phyloP scores from a whole-genome alignment of 2,329 filamentous ascomycete genomes.

The Ceratocystis cubensis region DNA sequence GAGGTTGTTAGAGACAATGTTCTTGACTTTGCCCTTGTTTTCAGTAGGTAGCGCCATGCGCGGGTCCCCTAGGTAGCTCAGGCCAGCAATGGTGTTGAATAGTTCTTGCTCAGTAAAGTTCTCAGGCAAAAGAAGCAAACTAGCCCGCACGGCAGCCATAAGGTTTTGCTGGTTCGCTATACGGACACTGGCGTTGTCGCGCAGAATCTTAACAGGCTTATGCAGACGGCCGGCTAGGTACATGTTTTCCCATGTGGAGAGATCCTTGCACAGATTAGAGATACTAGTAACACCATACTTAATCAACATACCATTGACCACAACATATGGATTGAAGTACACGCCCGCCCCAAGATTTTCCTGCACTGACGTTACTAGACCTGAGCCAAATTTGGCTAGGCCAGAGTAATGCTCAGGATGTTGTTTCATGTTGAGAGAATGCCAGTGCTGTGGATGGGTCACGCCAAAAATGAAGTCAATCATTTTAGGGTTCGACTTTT shows the following conservation, averaged over 20 bases:
- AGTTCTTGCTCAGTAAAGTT: slow-evolving; percentile 77
- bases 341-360: slow-evolving; percentile 83
- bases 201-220: slow-evolving; percentile 94
- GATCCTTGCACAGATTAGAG: slow-evolving; percentile 73
- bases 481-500: slow-evolving; percentile 84
- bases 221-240: slow-evolving; percentile 95
- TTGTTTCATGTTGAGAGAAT: slow-evolving; percentile 79
- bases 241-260: slow-evolving; percentile 83
- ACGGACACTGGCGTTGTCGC: slow-evolving; percentile 82
- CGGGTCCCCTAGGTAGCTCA: slow-evolving; percentile 93
- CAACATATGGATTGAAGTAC: slow-evolving; percentile 95
- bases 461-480: slow-evolving; percentile 98
- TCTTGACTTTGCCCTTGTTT: slow-evolving; percentile 80
- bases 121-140: slow-evolving; percentile 71
- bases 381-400: slow-evolving; percentile 71
- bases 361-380: slow-evolving; percentile 71
- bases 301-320: slow-evolving; percentile 86
- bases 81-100: slow-evolving; percentile 79
- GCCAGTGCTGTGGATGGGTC: slow-evolving; percentile 90
- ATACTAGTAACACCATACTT: slow-evolving; percentile 97
- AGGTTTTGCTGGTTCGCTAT: slow-evolving; percentile 94
- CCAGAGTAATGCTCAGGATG: slow-evolving; percentile 88
- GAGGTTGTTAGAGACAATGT: slow-evolving; percentile 88
- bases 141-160: slow-evolving; percentile 78
- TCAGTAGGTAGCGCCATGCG: slow-evolving; percentile 86